phyloP scores from a whole-genome alignment of 805 yeast species.

The Candida sakaeoensis region DNA sequence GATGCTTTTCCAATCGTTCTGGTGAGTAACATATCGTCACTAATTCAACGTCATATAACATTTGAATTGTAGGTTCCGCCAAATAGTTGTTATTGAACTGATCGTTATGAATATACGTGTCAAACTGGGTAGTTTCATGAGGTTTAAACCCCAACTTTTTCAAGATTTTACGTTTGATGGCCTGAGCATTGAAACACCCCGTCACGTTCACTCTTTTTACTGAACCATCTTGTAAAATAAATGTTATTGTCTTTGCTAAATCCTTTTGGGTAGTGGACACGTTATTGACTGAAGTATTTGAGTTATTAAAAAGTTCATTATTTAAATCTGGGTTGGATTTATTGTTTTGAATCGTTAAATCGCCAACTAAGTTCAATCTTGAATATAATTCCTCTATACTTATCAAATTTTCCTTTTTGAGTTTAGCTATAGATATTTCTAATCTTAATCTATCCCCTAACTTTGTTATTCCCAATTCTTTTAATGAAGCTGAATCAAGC shows the following conservation, averaged over 20 bases:
- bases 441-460: constrained; percentile 82
- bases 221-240: constrained; percentile 73
- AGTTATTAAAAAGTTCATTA: background rate
- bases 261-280: constrained; percentile 14
- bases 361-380: background rate
- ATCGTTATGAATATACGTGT: constrained; percentile 52
- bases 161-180: constrained; percentile 68
- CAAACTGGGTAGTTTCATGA: constrained; percentile 46
- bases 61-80: constrained; percentile 22
- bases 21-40: constrained; percentile 79
- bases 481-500: constrained; percentile 60
- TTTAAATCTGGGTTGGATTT: constrained; percentile 1
- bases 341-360: background rate
- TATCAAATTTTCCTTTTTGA: constrained; percentile 36
- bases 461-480: constrained; percentile 67
- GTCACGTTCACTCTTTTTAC: constrained; percentile 64
- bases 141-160: constrained; percentile 50
- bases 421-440: constrained; percentile 50
- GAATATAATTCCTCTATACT: constrained; percentile 23
- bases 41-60: constrained; percentile 72
- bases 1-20: constrained; percentile 63
- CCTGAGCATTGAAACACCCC: constrained; percentile 77
- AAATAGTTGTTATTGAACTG: constrained; percentile 4
- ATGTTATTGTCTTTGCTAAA: constrained; percentile 46
- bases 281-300: background rate